Evolutionary conservation across 352 stramenopile species (phyloP), one percentile per base, ranked within the genome.

Genomic region (Globisporangium rhizosaccharum): DNA sequence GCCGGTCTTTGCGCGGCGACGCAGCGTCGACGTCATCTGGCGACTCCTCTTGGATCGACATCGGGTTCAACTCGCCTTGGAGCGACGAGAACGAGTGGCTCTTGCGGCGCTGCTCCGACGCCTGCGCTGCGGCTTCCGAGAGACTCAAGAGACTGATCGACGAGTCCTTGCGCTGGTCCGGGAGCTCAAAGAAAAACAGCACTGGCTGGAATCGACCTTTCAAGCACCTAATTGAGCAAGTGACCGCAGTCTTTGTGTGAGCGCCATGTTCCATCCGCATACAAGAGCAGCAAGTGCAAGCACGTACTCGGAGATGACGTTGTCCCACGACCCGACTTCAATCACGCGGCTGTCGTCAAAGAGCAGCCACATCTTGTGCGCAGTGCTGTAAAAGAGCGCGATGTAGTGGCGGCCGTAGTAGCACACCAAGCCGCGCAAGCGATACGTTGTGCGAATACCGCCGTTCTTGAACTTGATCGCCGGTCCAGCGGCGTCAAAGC

Each of bases 401-500:
- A 94, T 78, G 59, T 94, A 94, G 61, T 94, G 85, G 4, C 72
- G 76, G 1, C 85, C 85, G 52, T 94, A 94, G 61, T 94, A 94
- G 62, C 85, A 94, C 33, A 94, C 85, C 61, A 94, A 87, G 4
- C 85, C 85, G 14, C 79, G 79, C 52, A 94, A 69, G 12, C 81
- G 79, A 51, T 94, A 94, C 14, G 81, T 89, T 20, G 79, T 88
- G 36, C 81, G 77, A 30, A 92, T 55, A 1, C 84, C 84, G 44
- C 80, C 79, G 47, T 83, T 85, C 57, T 82, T 82, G 52, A 90
- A 87, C 51, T 75, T 74, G 44, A 84, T 74, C n/a, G 82, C 80
- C 2, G 82, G 78, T 0, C 84, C 84, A 2, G 78, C 68, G 4
- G 82, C 84, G 23, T 87, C 70, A 50, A 94, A 94, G 57, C 77